These are phyloP conservation scores for Camillea tinctor DNA, from an alignment of 2,329 filamentous ascomycete species.

Conservation along the genomic window DNA sequence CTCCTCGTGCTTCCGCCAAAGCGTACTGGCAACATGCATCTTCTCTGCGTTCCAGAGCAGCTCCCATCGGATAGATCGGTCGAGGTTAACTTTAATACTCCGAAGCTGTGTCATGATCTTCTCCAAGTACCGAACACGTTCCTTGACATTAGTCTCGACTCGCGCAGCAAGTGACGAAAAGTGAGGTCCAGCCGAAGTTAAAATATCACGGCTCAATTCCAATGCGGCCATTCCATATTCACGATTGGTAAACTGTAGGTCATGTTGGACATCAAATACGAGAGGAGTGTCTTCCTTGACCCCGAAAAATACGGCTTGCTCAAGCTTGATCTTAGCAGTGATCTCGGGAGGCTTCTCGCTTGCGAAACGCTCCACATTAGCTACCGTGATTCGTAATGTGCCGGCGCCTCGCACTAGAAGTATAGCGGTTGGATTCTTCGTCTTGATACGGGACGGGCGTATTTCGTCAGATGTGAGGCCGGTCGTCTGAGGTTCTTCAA, in stretches of 20 bases:
- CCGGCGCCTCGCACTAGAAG: constrained; percentile 63
- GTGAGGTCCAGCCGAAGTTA: constrained; percentile 73
- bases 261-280: constrained; percentile 70
- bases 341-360: constrained; percentile 60
- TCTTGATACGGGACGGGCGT: constrained; percentile 51
- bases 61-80: constrained; percentile 70
- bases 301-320: constrained; percentile 93
- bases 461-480: constrained; percentile 43
- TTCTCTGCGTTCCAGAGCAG: constrained; percentile 90
- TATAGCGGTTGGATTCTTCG: constrained; percentile 62
- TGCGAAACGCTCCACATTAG: constrained; percentile 59
- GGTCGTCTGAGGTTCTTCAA: constrained; percentile 54
- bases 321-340: constrained; percentile 83
- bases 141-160: constrained; percentile 76
- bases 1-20: constrained; percentile 80
- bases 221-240: constrained; percentile 78
- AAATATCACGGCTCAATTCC: constrained; percentile 75
- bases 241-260: constrained; percentile 62
- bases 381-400: constrained; percentile 57
- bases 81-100: constrained; percentile 63
- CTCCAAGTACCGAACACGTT: constrained; percentile 70
- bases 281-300: constrained; percentile 80
- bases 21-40: constrained; percentile 71
- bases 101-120: constrained; percentile 72
- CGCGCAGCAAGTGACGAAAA: constrained; percentile 72